These are phyloP conservation scores for Amanita jacksonii DNA, from an alignment of 768 basidiomycete species.

Conservation along the genomic window DNA sequence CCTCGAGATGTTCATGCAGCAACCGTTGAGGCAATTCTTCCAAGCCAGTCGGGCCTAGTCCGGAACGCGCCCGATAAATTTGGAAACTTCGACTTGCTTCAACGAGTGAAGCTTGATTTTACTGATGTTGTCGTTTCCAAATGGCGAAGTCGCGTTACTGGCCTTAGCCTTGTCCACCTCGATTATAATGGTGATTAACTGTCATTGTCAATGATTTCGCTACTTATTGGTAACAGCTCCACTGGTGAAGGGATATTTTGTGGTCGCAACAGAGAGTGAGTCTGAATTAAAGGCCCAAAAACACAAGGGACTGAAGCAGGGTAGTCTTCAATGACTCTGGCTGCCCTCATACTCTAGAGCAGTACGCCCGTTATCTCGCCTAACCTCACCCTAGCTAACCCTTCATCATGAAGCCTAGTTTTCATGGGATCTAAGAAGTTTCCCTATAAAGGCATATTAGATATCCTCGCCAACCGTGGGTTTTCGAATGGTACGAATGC, in stretches of 20 bases:
- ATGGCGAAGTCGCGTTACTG: slow-evolving; percentile 81
- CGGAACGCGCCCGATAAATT: slow-evolving; percentile 28
- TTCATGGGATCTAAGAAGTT: slow-evolving; percentile 96
- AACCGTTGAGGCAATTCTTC: slow-evolving; percentile 9
- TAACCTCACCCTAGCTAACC: slow-evolving; percentile 6
- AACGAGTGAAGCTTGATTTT: slow-evolving; percentile 65
- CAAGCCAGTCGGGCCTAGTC: slow-evolving; percentile 18
- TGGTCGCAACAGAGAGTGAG: slow-evolving; percentile 81
- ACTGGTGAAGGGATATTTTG: slow-evolving; percentile 86
- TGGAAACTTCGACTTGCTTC: slow-evolving; percentile 81
- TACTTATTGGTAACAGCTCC: slow-evolving; percentile 45
- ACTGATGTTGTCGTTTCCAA: slow-evolving; percentile 78
- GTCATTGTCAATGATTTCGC: too few species aligned
- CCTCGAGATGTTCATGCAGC: slow-evolving; percentile 20
- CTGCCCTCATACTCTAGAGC: slow-evolving; percentile 93
- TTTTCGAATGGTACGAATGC: slow-evolving; percentile 91
- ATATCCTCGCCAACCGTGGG: slow-evolving; percentile 89
- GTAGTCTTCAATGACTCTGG: slow-evolving; percentile 91
- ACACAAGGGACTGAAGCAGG: background rate
- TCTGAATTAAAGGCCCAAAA: background rate
- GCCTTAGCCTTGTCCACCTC: slow-evolving; percentile 84
- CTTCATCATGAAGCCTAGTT: slow-evolving; percentile 45
- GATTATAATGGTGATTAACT: slow-evolving; percentile 71
- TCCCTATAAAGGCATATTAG: slow-evolving; percentile 93
- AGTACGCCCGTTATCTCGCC: slow-evolving; percentile 39